A percentile compares a stretch with the other conserved stretches of the same genome.
phyloP scores from a whole-genome alignment of 2,329 filamentous ascomycete genomes.

The Curvularia eragrostidis region DNA sequence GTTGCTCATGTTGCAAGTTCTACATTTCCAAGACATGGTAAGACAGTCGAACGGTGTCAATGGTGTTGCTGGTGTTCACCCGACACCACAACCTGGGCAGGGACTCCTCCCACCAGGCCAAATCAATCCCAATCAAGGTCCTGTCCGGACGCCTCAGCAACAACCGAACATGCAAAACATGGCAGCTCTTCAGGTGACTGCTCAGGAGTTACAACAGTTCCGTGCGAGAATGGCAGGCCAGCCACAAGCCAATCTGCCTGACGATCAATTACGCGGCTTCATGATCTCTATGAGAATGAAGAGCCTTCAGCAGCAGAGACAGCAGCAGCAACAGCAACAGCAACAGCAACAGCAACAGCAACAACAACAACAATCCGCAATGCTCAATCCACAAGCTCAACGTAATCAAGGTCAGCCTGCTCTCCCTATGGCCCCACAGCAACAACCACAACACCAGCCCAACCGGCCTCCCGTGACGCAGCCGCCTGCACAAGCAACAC shows the following conservation, averaged over 20 bases:
- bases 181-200: conserved; percentile 40
- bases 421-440: conserved; percentile 14
- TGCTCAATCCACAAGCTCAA: conserved; percentile 20
- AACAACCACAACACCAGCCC: conserved; percentile 21
- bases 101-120: conserved; percentile 49
- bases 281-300: conserved; percentile 37
- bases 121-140: conserved; percentile 46
- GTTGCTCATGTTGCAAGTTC: conserved; percentile 47
- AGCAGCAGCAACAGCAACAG: conserved; percentile 16
- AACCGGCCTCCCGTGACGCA: conserved; percentile 35
- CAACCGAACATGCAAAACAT: conserved; percentile 38
- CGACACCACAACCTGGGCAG: conserved; percentile 29
- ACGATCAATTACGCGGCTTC: conserved; percentile 37
- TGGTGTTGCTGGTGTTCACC: conserved; percentile 27
- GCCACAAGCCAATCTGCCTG: conserved; percentile 36
- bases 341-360: conserved; percentile 31
- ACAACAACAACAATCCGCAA: conserved; percentile 18
- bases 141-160: conserved; percentile 37
- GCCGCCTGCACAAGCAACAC: conserved; percentile 29
- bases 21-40: conserved; percentile 55
- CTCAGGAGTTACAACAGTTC: conserved; percentile 51
- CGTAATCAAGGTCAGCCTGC: conserved; percentile 18
- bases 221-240: conserved; percentile 41
- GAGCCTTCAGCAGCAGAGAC: conserved; percentile 35
- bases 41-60: conserved; percentile 31